phyloP scores from a whole-genome alignment of 495 filamentous ascomycete genomes.

The Clavariopsis aquatica region DNA sequence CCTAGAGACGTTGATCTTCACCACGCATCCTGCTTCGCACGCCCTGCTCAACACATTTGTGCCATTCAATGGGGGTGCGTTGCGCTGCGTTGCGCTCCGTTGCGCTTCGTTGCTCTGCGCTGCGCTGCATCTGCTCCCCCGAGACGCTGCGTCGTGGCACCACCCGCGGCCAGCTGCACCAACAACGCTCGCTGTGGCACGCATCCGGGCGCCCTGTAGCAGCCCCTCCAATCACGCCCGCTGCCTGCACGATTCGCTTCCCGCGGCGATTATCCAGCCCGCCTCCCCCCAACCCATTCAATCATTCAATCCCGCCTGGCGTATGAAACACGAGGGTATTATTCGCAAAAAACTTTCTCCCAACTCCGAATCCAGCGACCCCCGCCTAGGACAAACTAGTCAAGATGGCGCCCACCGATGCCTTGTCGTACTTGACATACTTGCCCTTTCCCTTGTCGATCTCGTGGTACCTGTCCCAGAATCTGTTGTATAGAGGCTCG shows the following conservation, averaged over 20 bases:
- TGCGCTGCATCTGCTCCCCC: no score
- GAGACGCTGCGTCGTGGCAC: no score
- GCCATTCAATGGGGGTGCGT: no score
- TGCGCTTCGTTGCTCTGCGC: no score
- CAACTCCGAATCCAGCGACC: background rate
- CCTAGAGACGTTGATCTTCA: no score
- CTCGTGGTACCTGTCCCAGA: conserved; percentile 97
- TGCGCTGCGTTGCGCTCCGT: no score
- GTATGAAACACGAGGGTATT: conserved; percentile 30
- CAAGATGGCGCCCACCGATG: conserved; percentile 40
- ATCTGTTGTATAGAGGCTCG: conserved; percentile 90
- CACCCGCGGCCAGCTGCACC: no score
- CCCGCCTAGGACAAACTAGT: conserved; percentile 39
- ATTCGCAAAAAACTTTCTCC: conserved; percentile 20
- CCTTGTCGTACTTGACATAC: conserved; percentile 96
- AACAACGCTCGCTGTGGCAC: no score
- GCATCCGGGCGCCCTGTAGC: no score
- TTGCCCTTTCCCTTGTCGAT: conserved; percentile 95
- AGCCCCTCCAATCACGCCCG: conserved; percentile 24
- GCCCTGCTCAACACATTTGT: no score
- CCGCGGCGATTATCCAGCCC: background rate
- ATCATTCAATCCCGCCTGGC: conserved; percentile 27
- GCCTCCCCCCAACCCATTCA: background rate
- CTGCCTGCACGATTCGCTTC: background rate
- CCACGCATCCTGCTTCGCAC: no score